Evolutionary conservation across 2,329 filamentous ascomycete species (phyloP).

Genomic region (Xylariaceae sp.): DNA sequence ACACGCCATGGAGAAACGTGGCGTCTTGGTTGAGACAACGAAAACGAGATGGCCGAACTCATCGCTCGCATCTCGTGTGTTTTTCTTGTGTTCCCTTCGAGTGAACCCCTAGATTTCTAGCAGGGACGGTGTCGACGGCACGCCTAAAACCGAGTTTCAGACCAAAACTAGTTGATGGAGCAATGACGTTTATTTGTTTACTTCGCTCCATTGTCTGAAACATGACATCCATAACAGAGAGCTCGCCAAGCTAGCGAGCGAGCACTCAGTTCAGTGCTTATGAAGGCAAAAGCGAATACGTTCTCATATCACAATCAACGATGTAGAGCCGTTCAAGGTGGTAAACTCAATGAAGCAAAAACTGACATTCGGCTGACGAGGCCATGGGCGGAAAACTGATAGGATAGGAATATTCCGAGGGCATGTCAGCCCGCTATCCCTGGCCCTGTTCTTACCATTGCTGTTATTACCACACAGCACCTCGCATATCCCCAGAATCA

Average conservation of each 20-base stretch:
- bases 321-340: too few species aligned
- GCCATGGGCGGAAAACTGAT: background rate
- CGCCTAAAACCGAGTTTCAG: background rate
- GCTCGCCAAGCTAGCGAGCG: too few species aligned
- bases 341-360: too few species aligned
- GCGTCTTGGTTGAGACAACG: background rate
- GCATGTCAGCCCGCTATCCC: background rate
- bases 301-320: too few species aligned
- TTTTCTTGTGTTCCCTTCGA: background rate
- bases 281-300: too few species aligned
- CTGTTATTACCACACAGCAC: too few species aligned
- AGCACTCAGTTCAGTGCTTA: too few species aligned
- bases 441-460: too few species aligned
- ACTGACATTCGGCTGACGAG: conserved; percentile 1
- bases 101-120: too few species aligned
- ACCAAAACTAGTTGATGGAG: background rate
- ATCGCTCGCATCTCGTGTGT: conserved; percentile 1
- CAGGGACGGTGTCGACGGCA: too few species aligned
- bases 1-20: background rate
- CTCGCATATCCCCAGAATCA: too few species aligned
- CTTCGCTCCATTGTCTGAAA: background rate
- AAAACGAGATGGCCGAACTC: background rate
- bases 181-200: background rate
- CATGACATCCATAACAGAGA: too few species aligned
- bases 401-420: conserved; percentile 8